Conservation (phyloP, 192 early-diverging fungal genomes). For the Umbelopsis vinacea region DNA sequence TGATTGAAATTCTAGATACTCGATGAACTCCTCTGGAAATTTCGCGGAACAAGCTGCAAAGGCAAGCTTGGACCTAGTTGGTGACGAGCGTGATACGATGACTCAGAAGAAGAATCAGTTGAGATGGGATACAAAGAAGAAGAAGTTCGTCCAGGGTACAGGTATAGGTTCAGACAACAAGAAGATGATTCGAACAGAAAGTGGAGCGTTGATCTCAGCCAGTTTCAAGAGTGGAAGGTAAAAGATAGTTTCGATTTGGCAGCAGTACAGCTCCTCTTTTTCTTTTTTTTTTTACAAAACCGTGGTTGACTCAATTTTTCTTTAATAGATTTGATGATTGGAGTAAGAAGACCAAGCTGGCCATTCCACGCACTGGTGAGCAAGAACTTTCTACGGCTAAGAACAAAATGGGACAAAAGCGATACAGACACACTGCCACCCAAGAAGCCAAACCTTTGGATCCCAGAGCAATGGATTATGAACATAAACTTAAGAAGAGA, state of each 20-base stretch:
- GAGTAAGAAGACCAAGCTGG: constrained; percentile 86
- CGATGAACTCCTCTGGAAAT: constrained; percentile 68
- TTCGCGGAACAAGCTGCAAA: constrained; percentile 84
- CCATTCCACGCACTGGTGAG: constrained; percentile 86
- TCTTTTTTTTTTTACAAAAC: background rate
- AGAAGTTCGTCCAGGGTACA: constrained; percentile 81
- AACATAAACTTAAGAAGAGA: constrained; percentile 65
- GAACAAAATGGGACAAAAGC: constrained; percentile 49
- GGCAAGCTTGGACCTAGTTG: constrained; percentile 76
- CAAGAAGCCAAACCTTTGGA: constrained; percentile 75
- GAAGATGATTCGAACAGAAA: constrained; percentile 92
- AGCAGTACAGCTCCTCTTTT: background rate
- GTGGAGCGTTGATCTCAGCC: constrained; percentile 87
- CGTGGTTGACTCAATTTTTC: constrained; percentile 16
- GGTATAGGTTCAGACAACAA: constrained; percentile 95
- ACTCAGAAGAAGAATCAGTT: constrained; percentile 64
- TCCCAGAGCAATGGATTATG: constrained; percentile 65
- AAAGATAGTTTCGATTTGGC: background rate
- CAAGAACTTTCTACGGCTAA: constrained; percentile 67
- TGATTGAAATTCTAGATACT: constrained; percentile 40
- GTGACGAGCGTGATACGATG: constrained; percentile 78
- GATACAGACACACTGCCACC: constrained; percentile 80
- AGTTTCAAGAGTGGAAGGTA: constrained; percentile 83
- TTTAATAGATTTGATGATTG: constrained; percentile 80
- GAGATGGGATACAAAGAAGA: constrained; percentile 94